A percentile compares a stretch with the other conserved stretches of the same genome.
Conservation (phyloP, 2,329 filamentous ascomycete species). For the Myriosclerotinia duriaeana region DNA sequence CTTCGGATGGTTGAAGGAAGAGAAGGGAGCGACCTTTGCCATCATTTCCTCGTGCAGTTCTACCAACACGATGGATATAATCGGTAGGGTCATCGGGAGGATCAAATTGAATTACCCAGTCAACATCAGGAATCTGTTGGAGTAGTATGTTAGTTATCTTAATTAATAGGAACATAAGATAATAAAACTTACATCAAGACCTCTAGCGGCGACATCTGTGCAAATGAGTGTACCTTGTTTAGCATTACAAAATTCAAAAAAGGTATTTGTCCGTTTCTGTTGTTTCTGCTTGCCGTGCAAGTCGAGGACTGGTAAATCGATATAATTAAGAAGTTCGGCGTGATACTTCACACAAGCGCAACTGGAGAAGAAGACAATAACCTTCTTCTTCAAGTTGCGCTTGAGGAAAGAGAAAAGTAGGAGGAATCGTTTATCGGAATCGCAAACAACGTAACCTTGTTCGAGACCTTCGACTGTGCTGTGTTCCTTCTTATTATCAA, state of each 20-base stretch:
- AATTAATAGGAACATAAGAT: constrained; percentile 3
- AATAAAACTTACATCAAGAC: constrained; percentile 67
- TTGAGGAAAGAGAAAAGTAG: constrained; percentile 94
- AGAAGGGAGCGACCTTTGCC: constrained; percentile 85
- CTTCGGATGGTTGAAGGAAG: constrained; percentile 88
- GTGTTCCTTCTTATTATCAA: constrained; percentile 84
- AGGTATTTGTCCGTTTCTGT: constrained; percentile 97
- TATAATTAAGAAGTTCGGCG: constrained; percentile 93
- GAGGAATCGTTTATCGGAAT: constrained; percentile 89
- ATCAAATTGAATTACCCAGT: constrained; percentile 96
- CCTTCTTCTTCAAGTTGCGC: constrained; percentile 83
- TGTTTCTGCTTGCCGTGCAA: constrained; percentile 97
- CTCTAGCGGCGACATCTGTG: constrained; percentile 93
- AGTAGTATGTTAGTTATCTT: background rate
- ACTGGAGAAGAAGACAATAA: constrained; percentile 93
- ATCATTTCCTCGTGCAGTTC: constrained; percentile 82
- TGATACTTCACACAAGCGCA: constrained; percentile 96
- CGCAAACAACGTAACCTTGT: constrained; percentile 93
- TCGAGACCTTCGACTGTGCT: constrained; percentile 92
- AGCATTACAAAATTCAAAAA: constrained; percentile 93
- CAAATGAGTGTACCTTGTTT: constrained; percentile 86
- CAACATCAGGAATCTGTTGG: constrained; percentile 77
- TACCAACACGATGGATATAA: constrained; percentile 94
- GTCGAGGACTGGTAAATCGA: constrained; percentile 84
- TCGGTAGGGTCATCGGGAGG: constrained; percentile 87